Evolutionary conservation across 1,139 yeast genomes (phyloP), one percentile per base, ranked within the genome.

Genomic region (Candida pseudoviswanathii): DNA sequence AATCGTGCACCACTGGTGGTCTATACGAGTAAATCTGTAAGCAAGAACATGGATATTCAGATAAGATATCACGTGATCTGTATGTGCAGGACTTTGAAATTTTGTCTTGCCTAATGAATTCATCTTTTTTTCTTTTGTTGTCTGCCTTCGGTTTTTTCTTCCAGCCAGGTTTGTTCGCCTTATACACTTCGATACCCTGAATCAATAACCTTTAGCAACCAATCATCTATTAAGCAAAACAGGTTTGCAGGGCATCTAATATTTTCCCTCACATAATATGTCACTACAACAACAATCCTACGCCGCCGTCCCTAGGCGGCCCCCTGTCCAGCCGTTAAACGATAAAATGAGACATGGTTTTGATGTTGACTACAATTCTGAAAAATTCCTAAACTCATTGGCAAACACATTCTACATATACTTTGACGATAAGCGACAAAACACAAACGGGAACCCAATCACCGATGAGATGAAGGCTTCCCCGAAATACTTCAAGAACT

Each of bases 381-480:
- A 86, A 59, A 85, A 84, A 61, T 83, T 84, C 62, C 75, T 89
- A 66, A 75, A 75, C 53, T 69, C 81, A 47, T 73, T 89, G 51
- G 94, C 92, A 43, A 73, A 82, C 65, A 80, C 85, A 43, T 90
- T 88, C 69, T 86, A 84, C 66, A 85, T 88, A 53, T 89, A 90
- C 66, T 89, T 80, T 60, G 95, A 88, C 62, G 96, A 89, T 63
- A 94, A 94, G 67, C 81, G 98, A 45, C 97, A 94, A 64, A 88
- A 85, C 58, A 89, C 97, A 3, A 89, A 89, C 51, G 97, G 96
- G 16, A 89, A 85, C 60, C 96, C 97, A 2, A 77, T 84, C n/a
- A 73, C 84, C 1, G 78, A 77, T 21, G 83, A 78, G 41, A 70
- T 72, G 73, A 81, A 80, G 58, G 64, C 65, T 34, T 61, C 67